phyloP scores from a whole-genome alignment of 768 basidiomycete genomes.

The Lentinula sp. region DNA sequence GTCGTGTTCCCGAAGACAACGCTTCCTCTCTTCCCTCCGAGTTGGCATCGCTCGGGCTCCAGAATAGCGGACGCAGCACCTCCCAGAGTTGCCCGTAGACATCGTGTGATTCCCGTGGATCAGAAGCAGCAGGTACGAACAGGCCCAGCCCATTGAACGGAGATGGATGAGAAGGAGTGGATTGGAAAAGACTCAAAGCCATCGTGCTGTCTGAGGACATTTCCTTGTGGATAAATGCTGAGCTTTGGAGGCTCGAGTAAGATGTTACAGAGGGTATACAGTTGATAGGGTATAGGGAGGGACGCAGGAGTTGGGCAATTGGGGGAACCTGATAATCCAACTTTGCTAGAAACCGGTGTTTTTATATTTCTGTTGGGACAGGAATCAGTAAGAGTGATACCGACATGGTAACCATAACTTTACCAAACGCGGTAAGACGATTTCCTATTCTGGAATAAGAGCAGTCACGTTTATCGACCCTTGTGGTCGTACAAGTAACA shows the following conservation, averaged over 20 bases:
- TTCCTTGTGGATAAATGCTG: background rate
- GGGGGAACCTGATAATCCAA: background rate
- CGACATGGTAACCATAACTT: background rate
- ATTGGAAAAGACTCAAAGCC: conserved; percentile 3
- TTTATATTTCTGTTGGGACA: background rate
- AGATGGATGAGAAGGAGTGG: conserved; percentile 5
- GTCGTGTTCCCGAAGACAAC: too few relatives aligned
- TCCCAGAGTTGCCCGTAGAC: conserved; percentile 6
- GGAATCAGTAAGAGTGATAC: too few relatives aligned
- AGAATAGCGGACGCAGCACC: conserved; percentile 1
- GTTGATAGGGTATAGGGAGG: background rate
- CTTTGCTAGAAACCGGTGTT: background rate
- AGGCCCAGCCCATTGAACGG: conserved; percentile 7
- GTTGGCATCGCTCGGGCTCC: background rate
- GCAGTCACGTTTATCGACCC: background rate
- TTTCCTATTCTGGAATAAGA: background rate
- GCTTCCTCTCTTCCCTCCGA: background rate
- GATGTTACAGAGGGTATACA: background rate
- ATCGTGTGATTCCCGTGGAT: conserved; percentile 3
- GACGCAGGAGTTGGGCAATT: background rate
- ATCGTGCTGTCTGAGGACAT: conserved; percentile 1
- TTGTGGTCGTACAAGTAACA: background rate
- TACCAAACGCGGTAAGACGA: background rate
- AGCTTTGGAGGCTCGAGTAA: background rate
- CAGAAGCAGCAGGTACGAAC: conserved; percentile 2